Evolutionary conservation across 1,284 basidiomycete species (phyloP).

Genomic region (Ustilago crameri): DNA sequence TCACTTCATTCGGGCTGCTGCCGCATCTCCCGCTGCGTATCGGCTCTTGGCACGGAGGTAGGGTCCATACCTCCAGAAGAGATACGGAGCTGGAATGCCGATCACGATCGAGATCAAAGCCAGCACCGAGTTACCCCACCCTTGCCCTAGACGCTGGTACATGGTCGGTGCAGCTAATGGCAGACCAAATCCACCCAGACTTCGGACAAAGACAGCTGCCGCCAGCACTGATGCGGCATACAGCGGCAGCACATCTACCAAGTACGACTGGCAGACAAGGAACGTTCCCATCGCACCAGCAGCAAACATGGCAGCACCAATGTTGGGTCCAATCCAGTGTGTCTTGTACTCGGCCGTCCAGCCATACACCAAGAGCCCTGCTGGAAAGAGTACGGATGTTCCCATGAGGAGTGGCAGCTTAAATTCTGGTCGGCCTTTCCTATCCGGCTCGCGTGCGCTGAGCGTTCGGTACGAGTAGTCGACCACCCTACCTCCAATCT

Average conservation of each 20-base stretch:
- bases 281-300: conserved; percentile 48
- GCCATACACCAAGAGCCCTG: conserved; percentile 76
- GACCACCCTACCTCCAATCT: conserved; percentile 74
- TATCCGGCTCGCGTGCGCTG: conserved; percentile 71
- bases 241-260: conserved; percentile 62
- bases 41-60: conserved; percentile 49
- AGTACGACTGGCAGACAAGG: conserved; percentile 52
- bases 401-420: conserved; percentile 73
- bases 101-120: conserved; percentile 58
- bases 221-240: conserved; percentile 66
- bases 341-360: conserved; percentile 74
- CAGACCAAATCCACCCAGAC: conserved; percentile 65
- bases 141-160: conserved; percentile 61
- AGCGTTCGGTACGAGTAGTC: conserved; percentile 74
- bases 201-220: conserved; percentile 59
- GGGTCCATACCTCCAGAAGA: conserved; percentile 55
- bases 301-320: conserved; percentile 45
- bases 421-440: conserved; percentile 72
- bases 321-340: conserved; percentile 78
- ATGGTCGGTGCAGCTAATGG: conserved; percentile 61
- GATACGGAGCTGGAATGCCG: conserved; percentile 62
- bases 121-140: conserved; percentile 66
- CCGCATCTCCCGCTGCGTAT: conserved; percentile 45
- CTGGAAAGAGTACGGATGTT: conserved; percentile 72
- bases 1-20: conserved; percentile 23